A percentile compares a stretch with the other conserved stretches of the same genome.
Conservation (phyloP, 257 asterid species). For the Solanum virginianum region DNA sequence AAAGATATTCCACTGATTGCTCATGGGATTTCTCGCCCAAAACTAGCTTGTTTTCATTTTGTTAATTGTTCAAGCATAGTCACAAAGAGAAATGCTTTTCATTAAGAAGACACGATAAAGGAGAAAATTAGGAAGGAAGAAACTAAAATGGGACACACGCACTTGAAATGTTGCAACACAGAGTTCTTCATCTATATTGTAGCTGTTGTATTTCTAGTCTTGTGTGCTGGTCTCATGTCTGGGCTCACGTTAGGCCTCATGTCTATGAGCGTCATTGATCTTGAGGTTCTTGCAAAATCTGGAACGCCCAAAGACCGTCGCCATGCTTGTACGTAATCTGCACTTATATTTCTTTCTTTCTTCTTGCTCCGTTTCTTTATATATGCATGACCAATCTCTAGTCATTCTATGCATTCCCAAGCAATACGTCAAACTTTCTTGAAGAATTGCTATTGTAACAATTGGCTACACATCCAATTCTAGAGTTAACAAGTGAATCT, state of each 20-base stretch:
- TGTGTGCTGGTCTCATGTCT: constrained; percentile 19
- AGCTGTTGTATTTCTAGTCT: background rate
- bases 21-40: constrained; percentile 6
- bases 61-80: background rate
- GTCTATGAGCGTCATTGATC: constrained; percentile 22
- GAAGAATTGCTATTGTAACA: too few species aligned
- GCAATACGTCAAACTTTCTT: background rate
- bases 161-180: constrained; percentile 12
- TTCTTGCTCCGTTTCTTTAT: background rate
- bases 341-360: background rate
- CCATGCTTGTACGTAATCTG: constrained; percentile 5
- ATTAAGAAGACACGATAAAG: background rate
- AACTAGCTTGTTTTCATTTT: background rate
- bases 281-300: constrained; percentile 23
- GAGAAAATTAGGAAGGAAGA: background rate
- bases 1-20: background rate
- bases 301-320: constrained; percentile 9
- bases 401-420: background rate
- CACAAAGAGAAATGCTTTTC: background rate
- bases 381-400: background rate
- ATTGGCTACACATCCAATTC: background rate
- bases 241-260: constrained; percentile 29
- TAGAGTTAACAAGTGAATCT: background rate
- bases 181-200: constrained; percentile 10
- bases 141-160: background rate